Base-by-base conservation (phyloP, 148 eudicot genomes). In the Agrostemma githago region DNA sequence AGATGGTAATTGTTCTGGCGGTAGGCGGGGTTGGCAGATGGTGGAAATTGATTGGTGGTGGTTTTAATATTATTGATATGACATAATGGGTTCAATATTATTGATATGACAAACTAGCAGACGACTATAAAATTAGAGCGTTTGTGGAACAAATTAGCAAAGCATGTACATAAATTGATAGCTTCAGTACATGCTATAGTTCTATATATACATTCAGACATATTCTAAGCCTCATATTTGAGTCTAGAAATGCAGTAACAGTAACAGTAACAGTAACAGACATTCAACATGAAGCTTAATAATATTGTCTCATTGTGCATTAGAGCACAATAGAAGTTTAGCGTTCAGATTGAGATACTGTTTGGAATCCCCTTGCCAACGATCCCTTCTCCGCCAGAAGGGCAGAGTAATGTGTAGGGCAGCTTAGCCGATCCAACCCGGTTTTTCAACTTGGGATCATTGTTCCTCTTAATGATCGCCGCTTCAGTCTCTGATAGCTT, bases 291-390 rank as follows among this genome's bases (percentile, higher is more conserved):
- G 34, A 56, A 56, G 66, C 66, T 66, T 74, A 65, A 44, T 2
- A 5, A 5, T 66, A 44, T 42, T 51, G 40, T 68, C 7, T 1
- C 34, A 19, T 58, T 12, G 21, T 5, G 14, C 42, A 43, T 12
- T 0, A 61, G 60, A 61, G 48, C 41, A 51, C 17, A 73, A 56
- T 26, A 21, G 5, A 39, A 16, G 10, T 38, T 8, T 40, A 70
- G 61, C 2, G 61, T 34, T 84, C 79, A 92, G 20, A 92, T 84
- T 2, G 97, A 80, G 62, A 87, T 81, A 81, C 98, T 93, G 64
- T 93, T 93, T 41, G 98, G 98, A 78, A 93, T 93, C 59, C 97
- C 98, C 73, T 76, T 89, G 61, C 94, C 94, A n/a, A 97, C 91
- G 7, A 93, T 86, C 14, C 98, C 98, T 41, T 43, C 62, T 11